phyloP scores from a whole-genome alignment of 768 basidiomycete genomes.

The Phylloporus sp. region DNA sequence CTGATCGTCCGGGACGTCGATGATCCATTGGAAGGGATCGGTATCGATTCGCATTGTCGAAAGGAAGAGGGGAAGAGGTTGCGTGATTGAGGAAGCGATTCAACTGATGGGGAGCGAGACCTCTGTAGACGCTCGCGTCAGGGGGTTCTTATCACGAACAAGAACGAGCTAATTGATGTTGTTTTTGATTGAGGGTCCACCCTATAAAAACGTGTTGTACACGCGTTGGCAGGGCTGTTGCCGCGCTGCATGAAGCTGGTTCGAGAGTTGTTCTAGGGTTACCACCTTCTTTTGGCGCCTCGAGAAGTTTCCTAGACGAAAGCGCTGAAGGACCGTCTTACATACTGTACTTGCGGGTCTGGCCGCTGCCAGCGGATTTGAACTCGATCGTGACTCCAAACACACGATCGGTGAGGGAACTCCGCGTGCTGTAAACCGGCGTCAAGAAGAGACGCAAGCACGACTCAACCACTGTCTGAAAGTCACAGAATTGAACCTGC shows the following conservation, averaged over 20 bases:
- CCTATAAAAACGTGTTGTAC: slow-evolving; percentile 33
- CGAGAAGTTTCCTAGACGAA: slow-evolving; percentile 13
- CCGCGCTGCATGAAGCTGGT: slow-evolving; percentile 16
- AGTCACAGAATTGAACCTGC: no score
- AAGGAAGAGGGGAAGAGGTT: not conserved
- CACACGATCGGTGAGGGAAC: not conserved
- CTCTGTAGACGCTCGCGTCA: slow-evolving; percentile 11
- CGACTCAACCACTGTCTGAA: no score
- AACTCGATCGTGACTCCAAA: slow-evolving; percentile 1
- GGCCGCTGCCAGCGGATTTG: slow-evolving; percentile 15
- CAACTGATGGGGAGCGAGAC: slow-evolving; percentile 3
- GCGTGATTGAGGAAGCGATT: not conserved
- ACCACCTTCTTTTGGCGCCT: slow-evolving; percentile 17
- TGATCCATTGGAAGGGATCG: slow-evolving; percentile 17
- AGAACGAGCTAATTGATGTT: slow-evolving; percentile 20
- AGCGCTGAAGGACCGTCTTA: slow-evolving; percentile 6
- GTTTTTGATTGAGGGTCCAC: slow-evolving; percentile 34
- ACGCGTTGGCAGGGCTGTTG: slow-evolving; percentile 32
- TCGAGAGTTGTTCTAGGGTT: slow-evolving; percentile 22
- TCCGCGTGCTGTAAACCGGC: slow-evolving; percentile 12
- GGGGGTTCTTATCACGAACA: slow-evolving; percentile 28
- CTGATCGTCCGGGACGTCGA: slow-evolving; percentile 13
- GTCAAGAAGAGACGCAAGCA: not conserved
- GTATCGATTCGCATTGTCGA: slow-evolving; percentile 8
- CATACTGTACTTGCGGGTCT: slow-evolving; percentile 1